Evolutionary conservation across 2,329 filamentous ascomycete genomes (phyloP).

Genomic region (Penicillium sp.): DNA sequence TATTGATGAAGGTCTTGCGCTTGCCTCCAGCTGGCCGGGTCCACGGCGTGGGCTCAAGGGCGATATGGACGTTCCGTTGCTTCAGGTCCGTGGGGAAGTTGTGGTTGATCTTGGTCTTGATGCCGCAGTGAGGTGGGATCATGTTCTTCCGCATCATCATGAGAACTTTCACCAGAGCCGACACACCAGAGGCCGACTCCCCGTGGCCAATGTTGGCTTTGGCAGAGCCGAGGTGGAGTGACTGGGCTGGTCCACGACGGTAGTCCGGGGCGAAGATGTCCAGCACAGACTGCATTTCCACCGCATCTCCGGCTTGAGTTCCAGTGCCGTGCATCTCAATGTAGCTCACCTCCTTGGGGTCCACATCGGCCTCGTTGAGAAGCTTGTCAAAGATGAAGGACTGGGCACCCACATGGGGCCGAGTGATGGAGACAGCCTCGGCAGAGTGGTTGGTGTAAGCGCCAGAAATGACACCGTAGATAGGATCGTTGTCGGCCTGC

Average conservation of each 20-base stretch:
- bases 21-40: constrained; percentile 27
- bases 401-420: constrained; percentile 75
- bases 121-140: constrained; percentile 36
- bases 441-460: constrained; percentile 78
- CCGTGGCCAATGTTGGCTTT: constrained; percentile 65
- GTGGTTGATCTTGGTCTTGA: constrained; percentile 46
- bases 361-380: constrained; percentile 68
- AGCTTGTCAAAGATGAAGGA: constrained; percentile 67
- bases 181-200: constrained; percentile 59
- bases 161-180: constrained; percentile 36
- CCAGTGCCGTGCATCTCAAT: constrained; percentile 90
- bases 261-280: constrained; percentile 58
- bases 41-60: constrained; percentile 48
- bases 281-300: constrained; percentile 76
- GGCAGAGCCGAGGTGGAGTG: constrained; percentile 60
- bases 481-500: constrained; percentile 65
- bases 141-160: constrained; percentile 39
- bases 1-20: constrained; percentile 56
- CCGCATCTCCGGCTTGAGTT: constrained; percentile 78
- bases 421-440: constrained; percentile 77
- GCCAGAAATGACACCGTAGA: constrained; percentile 70
- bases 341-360: constrained; percentile 74
- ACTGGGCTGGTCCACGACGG: constrained; percentile 47
- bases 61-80: constrained; percentile 44
- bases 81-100: constrained; percentile 46